Evolutionary conservation across 1,284 basidiomycete species (phyloP), one percentile per base, ranked within the genome.

Genomic region (Ganoderma boninense): DNA sequence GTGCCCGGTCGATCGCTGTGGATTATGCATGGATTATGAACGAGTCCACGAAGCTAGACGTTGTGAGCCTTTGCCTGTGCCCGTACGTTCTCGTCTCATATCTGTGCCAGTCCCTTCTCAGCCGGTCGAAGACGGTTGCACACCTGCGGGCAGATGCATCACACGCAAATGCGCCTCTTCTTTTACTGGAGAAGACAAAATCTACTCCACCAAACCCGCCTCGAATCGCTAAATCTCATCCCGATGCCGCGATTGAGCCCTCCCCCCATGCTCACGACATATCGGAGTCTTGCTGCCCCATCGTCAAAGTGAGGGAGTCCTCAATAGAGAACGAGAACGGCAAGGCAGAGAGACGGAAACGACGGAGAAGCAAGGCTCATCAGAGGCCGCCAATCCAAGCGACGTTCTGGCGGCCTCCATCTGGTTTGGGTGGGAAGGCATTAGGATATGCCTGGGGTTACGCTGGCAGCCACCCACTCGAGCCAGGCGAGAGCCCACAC

Each of bases 371-470:
- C 54, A 73, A 71, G 63, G n/a, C 23, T 4, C 64, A 62, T 20
- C 43, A 68, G 43, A 70, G 70, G 62, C 74, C 74, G 13, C 61
- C 69, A 43, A 75, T 76, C 5, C 77, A 75, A 40, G 72, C 80
- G 2, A 69, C 72, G 23, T 83, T 82, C 70, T 82, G 79, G 77
- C 70, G 80, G 49, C 80, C 80, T 10, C 61, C 73, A 20, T 67
- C 65, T 20, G 75, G 74, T 46, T 75, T 77, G 77, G 79, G 79
- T 26, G 79, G 79, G 26, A 80, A 79, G 71, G 77, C 74, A 57
- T 62, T 71, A 13, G 82, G 80, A 1, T 83, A 82, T 68, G 80
- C 79, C 16, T 75, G 79, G 75, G 81, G 81, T 1, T 82, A 79
- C 68, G 70, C 73, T 20, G 78, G 79, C n/a, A 82, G 81, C 68